These are phyloP conservation scores for Porpolomopsis calyptriformis DNA, from an alignment of 768 basidiomycete genomes.

Conservation along the genomic window DNA sequence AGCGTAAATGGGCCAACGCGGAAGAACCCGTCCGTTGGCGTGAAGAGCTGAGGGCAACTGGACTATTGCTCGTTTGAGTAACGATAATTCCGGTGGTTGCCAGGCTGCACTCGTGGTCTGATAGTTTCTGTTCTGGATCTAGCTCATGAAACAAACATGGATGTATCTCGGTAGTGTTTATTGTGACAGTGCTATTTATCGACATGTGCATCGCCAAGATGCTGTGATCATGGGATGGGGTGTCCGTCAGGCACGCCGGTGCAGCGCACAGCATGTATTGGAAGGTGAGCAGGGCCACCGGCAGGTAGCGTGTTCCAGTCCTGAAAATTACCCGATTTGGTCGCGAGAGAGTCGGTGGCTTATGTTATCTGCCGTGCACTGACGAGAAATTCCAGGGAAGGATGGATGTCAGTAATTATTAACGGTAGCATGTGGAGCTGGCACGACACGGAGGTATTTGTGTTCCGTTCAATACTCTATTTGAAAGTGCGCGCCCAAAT, in stretches of 20 bases:
- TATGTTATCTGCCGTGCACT: constrained; percentile 11
- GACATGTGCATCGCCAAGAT: too few species aligned
- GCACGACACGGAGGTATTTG: constrained; percentile 22
- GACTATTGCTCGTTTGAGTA: constrained; percentile 51
- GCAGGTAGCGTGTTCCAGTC: too few species aligned
- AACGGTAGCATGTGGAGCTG: constrained; percentile 10
- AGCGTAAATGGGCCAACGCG: constrained; percentile 21
- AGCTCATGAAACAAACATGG: background rate
- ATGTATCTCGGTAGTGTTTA: too few species aligned
- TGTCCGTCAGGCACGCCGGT: too few species aligned
- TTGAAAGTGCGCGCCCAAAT: constrained; percentile 29
- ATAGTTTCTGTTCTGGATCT: background rate
- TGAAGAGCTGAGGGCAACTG: constrained; percentile 34
- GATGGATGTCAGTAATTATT: background rate
- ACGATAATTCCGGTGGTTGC: background rate
- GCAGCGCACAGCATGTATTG: too few species aligned
- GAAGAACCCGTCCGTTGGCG: constrained; percentile 50
- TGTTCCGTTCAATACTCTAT: constrained; percentile 26
- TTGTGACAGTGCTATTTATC: too few species aligned
- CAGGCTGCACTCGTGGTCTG: background rate
- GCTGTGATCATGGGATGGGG: too few species aligned
- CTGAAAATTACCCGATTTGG: background rate
- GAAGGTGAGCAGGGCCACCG: too few species aligned
- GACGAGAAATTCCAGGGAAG: background rate
- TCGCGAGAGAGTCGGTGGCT: constrained; percentile 13